Conservation (phyloP, 768 basidiomycete species). For the Cystofilobasidium macerans region DNA sequence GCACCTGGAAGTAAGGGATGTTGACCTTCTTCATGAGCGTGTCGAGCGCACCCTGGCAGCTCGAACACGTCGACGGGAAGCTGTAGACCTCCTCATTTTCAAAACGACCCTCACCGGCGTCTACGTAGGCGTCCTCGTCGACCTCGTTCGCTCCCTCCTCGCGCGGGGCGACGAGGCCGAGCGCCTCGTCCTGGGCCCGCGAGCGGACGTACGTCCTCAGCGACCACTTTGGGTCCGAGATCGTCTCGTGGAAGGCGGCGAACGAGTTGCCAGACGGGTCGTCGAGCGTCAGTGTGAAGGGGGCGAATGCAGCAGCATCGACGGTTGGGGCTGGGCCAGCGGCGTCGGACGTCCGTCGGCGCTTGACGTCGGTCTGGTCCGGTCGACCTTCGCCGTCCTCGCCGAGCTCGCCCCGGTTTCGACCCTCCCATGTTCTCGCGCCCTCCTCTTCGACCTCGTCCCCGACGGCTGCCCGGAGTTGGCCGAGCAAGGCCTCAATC, state of each 20-base stretch:
- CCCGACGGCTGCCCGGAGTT: conserved; percentile 34
- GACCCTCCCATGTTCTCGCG: conserved; percentile 34
- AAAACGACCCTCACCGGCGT: conserved; percentile 33
- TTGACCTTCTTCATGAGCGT: conserved; percentile 93
- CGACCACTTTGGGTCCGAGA: conserved; percentile 88
- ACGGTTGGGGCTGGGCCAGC: neutral
- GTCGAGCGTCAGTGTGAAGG: conserved; percentile 74
- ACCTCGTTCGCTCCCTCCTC: conserved; percentile 24
- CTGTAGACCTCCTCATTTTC: conserved; percentile 66
- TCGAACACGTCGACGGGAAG: conserved; percentile 79
- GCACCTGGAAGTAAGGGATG: conserved; percentile 93
- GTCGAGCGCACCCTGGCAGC: conserved; percentile 68
- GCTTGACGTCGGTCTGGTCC: conserved; percentile 18
- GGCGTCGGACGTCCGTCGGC: conserved; percentile 15
- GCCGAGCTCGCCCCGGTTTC: conserved; percentile 35
- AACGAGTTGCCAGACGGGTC: conserved; percentile 97
- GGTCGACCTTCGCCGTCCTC: conserved; percentile 41
- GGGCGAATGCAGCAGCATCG: conserved; percentile 46
- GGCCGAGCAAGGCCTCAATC: conserved; percentile 63
- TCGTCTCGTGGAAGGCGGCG: conserved; percentile 74
- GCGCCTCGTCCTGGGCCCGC: conserved; percentile 60
- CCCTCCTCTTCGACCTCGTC: conserved; percentile 34
- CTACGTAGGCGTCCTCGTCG: conserved; percentile 27
- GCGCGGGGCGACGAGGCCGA: conserved; percentile 55
- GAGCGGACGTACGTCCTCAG: conserved; percentile 70